Evolutionary conservation across 2,329 filamentous ascomycete genomes (phyloP).

Genomic region (Arachnomyces sp.): DNA sequence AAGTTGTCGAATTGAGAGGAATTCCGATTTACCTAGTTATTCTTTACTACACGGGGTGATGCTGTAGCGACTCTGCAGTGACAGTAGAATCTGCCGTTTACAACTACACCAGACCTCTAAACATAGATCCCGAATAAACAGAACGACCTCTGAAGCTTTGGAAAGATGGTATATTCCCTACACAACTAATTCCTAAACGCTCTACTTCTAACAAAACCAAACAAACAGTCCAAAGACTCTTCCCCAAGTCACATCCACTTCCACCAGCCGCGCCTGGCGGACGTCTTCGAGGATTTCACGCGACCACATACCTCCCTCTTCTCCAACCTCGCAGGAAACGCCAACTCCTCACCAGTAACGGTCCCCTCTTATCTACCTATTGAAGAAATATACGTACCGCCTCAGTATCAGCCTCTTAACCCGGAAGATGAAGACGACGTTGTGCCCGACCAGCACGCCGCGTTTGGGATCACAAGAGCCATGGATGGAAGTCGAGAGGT

Average conservation of each 20-base stretch:
- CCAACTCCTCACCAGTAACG: slow-evolving; percentile 6
- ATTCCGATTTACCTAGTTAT: no score
- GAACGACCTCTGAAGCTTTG: neutral
- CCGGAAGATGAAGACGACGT: slow-evolving; percentile 62
- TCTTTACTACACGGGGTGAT: no score
- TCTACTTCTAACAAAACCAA: slow-evolving; percentile 5
- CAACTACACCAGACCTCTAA: no score
- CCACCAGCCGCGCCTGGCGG: slow-evolving; percentile 40
- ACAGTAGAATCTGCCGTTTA: no score
- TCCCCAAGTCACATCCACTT: slow-evolving; percentile 43
- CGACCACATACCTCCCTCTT: slow-evolving; percentile 34
- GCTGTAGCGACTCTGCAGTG: no score
- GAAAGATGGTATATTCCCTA: slow-evolving; percentile 17
- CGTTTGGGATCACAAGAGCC: slow-evolving; percentile 58
- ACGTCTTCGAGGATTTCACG: slow-evolving; percentile 45
- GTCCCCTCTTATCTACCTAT: slow-evolving; percentile 41
- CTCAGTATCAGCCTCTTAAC: slow-evolving; percentile 56
- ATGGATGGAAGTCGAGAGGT: slow-evolving; percentile 49
- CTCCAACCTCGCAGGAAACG: slow-evolving; percentile 9
- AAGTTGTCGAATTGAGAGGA: no score
- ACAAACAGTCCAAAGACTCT: slow-evolving; percentile 42
- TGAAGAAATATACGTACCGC: slow-evolving; percentile 55
- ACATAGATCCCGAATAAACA: neutral
- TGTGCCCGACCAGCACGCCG: slow-evolving; percentile 60
- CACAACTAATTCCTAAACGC: neutral